Conservation (phyloP, 352 stramenopile species). For the Albugo candida region DNA sequence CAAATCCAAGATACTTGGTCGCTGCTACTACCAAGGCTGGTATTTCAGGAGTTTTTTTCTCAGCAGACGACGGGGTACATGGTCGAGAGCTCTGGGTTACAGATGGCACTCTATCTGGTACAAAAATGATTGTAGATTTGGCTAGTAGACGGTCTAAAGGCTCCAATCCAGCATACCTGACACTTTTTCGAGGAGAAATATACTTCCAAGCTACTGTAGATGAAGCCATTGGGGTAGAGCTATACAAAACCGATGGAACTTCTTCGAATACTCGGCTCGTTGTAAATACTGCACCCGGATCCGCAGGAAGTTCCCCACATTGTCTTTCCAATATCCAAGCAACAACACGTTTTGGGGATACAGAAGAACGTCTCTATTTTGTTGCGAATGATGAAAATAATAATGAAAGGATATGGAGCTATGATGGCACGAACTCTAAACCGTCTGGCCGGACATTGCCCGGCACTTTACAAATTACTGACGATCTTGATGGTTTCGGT, state of each 20-base stretch:
- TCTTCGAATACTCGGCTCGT: slow-evolving; percentile 17
- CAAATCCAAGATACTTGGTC: slow-evolving; percentile 24
- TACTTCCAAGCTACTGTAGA: slow-evolving; percentile 15
- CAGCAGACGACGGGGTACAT: slow-evolving; percentile 33
- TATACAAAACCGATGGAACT: slow-evolving; percentile 43
- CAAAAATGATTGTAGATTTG: slow-evolving; percentile 31
- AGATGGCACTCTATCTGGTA: slow-evolving; percentile 19
- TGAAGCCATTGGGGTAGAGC: slow-evolving; percentile 18
- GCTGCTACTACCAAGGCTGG: slow-evolving; percentile 7
- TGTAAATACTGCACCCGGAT: slow-evolving; percentile 13
- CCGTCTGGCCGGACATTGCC: neutral
- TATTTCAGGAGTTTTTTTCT: slow-evolving; percentile 30
- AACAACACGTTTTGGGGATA: neutral
- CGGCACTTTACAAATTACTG: slow-evolving; percentile 11
- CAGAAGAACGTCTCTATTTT: too few species aligned
- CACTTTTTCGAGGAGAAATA: slow-evolving; percentile 13
- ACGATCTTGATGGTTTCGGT: neutral
- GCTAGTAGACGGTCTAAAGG: slow-evolving; percentile 9
- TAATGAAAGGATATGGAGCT: neutral
- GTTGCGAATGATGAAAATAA: too few species aligned
- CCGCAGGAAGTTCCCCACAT: slow-evolving; percentile 11
- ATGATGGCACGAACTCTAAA: slow-evolving; percentile 4
- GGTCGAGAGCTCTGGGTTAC: slow-evolving; percentile 53
- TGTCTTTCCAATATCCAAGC: slow-evolving; percentile 6
- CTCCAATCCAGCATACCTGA: slow-evolving; percentile 24